Conservation (phyloP, 441 rosid genomes). For the Melastoma candidum region DNA sequence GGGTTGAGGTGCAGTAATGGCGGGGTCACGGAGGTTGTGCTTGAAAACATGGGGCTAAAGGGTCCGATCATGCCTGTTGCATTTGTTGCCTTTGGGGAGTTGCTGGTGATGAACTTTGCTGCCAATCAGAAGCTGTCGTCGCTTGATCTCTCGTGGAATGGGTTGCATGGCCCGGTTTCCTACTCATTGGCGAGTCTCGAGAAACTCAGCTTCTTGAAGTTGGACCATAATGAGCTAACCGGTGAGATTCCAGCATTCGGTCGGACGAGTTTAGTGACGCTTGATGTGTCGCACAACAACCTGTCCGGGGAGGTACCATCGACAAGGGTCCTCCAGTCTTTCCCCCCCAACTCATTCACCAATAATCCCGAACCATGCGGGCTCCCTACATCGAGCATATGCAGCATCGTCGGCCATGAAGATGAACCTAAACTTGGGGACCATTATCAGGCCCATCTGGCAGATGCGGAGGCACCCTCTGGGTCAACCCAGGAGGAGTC, state of each 20-base stretch:
- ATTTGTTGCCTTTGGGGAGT: slow-evolving; percentile 24
- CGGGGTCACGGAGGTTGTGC: slow-evolving; percentile 22
- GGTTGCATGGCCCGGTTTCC: slow-evolving; percentile 24
- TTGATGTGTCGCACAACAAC: slow-evolving; percentile 37
- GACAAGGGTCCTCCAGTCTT: slow-evolving; percentile 22
- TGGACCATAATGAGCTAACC: slow-evolving; percentile 34
- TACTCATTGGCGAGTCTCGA: slow-evolving; percentile 17
- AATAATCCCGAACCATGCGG: slow-evolving; percentile 24
- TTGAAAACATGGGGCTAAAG: slow-evolving; percentile 24
- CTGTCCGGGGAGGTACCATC: slow-evolving; percentile 33
- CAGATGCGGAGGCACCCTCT: neutral
- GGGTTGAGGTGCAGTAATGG: slow-evolving; percentile 30
- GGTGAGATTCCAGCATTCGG: slow-evolving; percentile 28
- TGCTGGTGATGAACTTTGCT: slow-evolving; percentile 31
- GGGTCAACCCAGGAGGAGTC: neutral
- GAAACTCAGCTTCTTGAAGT: slow-evolving; percentile 25
- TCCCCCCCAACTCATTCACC: slow-evolving; percentile 18
- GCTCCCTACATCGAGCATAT: slow-evolving; percentile 13
- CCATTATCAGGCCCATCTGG: neutral
- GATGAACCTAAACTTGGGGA: neutral
- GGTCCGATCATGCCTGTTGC: slow-evolving; percentile 19
- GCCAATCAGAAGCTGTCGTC: slow-evolving; percentile 21
- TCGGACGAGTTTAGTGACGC: slow-evolving; percentile 22
- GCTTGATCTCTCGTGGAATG: slow-evolving; percentile 33
- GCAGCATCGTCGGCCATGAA: slow-evolving; percentile 7